Conservation (phyloP, 345 rosid genomes). For the Balakata baccata region DNA sequence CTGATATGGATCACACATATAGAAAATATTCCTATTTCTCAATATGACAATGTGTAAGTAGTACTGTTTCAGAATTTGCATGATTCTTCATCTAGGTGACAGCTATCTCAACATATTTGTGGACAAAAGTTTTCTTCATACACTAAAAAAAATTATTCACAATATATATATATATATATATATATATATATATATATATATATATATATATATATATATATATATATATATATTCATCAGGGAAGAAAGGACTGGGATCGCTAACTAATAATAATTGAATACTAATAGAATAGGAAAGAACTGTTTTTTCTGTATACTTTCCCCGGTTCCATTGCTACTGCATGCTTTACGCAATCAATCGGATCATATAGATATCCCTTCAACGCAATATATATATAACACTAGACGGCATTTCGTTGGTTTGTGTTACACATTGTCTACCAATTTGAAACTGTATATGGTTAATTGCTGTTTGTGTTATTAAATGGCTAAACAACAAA, state of each 20-base stretch:
- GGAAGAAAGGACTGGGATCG: too few relatives aligned
- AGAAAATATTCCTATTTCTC: not conserved
- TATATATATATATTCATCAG: too few relatives aligned
- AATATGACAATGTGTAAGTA: not conserved
- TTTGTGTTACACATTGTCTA: not conserved
- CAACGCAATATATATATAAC: not conserved
- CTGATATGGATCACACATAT: not conserved
- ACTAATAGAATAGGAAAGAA: too few relatives aligned
- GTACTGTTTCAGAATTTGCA: not conserved
- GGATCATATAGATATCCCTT: too few relatives aligned
- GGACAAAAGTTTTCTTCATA: not conserved
- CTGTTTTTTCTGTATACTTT: too few relatives aligned
- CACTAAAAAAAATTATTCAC: not conserved
- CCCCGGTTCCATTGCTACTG: too few relatives aligned
- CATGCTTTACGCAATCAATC: too few relatives aligned
- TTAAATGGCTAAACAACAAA: not conserved
- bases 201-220: too few relatives aligned
- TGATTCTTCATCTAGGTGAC: constrained; percentile 6
- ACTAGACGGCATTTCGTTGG: not conserved
- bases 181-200: too few relatives aligned
- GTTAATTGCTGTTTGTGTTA: not conserved
- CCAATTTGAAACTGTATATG: not conserved
- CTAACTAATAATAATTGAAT: too few relatives aligned
- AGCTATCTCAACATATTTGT: constrained; percentile 1
- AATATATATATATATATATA: too few relatives aligned